Conservation (phyloP, 2,329 filamentous ascomycete genomes). For the Talaromyces sp. region DNA sequence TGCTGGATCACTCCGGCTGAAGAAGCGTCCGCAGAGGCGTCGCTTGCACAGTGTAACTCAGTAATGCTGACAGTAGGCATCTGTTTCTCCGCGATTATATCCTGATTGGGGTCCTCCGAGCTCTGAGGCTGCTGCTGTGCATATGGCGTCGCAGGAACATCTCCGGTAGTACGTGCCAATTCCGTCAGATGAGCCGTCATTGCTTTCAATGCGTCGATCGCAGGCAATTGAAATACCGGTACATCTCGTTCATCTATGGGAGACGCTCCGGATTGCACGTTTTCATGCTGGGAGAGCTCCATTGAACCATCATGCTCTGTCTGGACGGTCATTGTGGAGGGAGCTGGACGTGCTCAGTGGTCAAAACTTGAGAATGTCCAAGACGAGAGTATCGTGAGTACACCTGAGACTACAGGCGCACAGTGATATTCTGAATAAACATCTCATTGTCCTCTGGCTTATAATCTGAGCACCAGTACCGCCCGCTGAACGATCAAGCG, state of each 20-base stretch:
- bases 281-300: constrained; percentile 17
- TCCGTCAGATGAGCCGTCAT: constrained; percentile 67
- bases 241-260: constrained; percentile 14
- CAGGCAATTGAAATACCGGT: constrained; percentile 63
- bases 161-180: constrained; percentile 48
- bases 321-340: constrained; percentile 24
- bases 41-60: constrained; percentile 37
- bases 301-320: constrained; percentile 22
- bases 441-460: constrained; percentile 34
- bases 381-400: constrained; percentile 18
- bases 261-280: constrained; percentile 19
- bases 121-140: constrained; percentile 3
- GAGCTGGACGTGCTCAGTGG: constrained; percentile 13
- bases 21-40: constrained; percentile 58
- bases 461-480: background rate
- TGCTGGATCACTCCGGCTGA: constrained; percentile 75
- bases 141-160: constrained; percentile 68
- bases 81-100: constrained; percentile 12
- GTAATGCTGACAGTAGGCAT: constrained; percentile 23
- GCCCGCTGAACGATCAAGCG: background rate
- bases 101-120: background rate
- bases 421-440: constrained; percentile 25
- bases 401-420: constrained; percentile 29
- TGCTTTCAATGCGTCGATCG: constrained; percentile 72
- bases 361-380: constrained; percentile 12